A percentile compares a stretch with the other conserved stretches of the same genome.
Evolutionary conservation across 1,284 basidiomycete genomes (phyloP).

Genomic region (Mycosarcoma maydis): DNA sequence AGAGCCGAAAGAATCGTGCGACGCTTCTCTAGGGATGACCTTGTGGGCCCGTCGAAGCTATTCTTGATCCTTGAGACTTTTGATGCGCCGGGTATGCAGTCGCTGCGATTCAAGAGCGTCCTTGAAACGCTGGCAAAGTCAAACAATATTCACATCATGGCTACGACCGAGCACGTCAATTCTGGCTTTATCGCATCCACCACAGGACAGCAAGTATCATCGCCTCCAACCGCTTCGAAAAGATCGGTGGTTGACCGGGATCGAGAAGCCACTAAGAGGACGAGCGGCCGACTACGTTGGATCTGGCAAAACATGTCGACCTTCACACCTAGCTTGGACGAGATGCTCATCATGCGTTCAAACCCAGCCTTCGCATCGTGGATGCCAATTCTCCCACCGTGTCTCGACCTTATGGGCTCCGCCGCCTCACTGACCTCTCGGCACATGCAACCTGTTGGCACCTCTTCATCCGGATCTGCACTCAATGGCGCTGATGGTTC

Average conservation of each 20-base stretch:
- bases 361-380: constrained; percentile 38
- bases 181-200: constrained; percentile 32
- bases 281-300: constrained; percentile 23
- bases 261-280: not conserved
- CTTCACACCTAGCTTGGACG: constrained; percentile 28
- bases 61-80: constrained; percentile 42
- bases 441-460: not conserved
- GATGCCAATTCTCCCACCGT: constrained; percentile 33
- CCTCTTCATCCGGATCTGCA: not conserved
- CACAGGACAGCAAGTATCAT: constrained; percentile 12
- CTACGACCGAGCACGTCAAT: constrained; percentile 42
- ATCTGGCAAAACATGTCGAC: constrained; percentile 52
- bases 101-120: constrained; percentile 32
- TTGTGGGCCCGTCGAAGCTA: constrained; percentile 23
- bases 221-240: not conserved
- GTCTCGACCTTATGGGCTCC: constrained; percentile 33
- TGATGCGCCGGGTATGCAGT: constrained; percentile 45
- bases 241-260: not conserved
- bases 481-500: constrained; percentile 3
- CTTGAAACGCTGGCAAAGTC: constrained; percentile 26
- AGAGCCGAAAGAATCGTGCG: constrained; percentile 37
- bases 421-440: constrained; percentile 6
- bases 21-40: constrained; percentile 6
- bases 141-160: constrained; percentile 45
- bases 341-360: constrained; percentile 50